phyloP scores from a whole-genome alignment of 768 basidiomycete genomes.

The Russula olivacea region DNA sequence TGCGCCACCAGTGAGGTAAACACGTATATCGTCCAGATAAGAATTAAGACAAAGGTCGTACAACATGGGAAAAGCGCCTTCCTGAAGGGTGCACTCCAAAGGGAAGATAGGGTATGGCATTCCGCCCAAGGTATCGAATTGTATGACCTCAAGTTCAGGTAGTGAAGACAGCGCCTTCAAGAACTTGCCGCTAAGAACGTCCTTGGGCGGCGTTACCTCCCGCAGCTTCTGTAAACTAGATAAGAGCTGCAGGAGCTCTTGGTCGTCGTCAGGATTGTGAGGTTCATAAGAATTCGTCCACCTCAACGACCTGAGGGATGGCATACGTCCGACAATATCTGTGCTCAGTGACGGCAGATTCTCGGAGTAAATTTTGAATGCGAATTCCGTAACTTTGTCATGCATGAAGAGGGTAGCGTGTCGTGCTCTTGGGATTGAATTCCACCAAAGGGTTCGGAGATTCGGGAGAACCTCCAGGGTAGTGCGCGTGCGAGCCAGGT shows the following conservation, averaged over 20 bases:
- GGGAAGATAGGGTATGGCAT: neutral
- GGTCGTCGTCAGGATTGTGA: neutral
- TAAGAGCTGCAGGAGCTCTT: constrained; percentile 10
- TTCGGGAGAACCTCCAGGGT: constrained; percentile 24
- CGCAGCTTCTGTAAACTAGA: constrained; percentile 9
- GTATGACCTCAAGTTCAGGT: constrained; percentile 18
- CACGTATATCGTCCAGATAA: constrained; percentile 16
- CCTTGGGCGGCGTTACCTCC: constrained; percentile 16
- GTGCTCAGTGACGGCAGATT: neutral
- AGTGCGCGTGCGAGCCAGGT: constrained; percentile 23
- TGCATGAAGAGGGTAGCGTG: constrained; percentile 24
- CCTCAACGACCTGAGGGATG: constrained; percentile 14
- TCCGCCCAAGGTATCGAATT: constrained; percentile 15
- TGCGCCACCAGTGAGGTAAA: constrained; percentile 18
- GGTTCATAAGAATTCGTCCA: neutral
- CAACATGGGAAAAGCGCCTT: constrained; percentile 20
- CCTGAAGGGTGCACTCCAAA: constrained; percentile 2
- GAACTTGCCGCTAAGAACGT: neutral
- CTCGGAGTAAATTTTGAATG: neutral
- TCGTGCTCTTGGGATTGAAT: neutral
- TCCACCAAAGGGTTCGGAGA: constrained; percentile 19
- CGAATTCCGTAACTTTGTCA: constrained; percentile 21
- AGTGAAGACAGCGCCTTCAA: constrained; percentile 15
- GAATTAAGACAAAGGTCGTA: constrained; percentile 23
- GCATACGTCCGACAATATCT: constrained; percentile 23